Conservation (phyloP, 805 yeast genomes). For the Lipomyces spencermartinsiae region DNA sequence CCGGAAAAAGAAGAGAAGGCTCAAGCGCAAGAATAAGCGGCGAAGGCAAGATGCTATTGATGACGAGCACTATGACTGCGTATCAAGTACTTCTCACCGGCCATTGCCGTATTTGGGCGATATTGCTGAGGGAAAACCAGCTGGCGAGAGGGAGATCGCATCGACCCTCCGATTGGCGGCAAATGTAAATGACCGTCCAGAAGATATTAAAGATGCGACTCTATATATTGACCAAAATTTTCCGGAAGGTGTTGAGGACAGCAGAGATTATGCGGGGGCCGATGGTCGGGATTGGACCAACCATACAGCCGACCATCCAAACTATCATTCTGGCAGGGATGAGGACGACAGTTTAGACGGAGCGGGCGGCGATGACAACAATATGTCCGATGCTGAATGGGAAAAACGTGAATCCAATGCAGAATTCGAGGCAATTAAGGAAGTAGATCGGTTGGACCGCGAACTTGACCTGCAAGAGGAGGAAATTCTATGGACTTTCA, state of each 20-base stretch:
- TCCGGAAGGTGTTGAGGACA: neutral
- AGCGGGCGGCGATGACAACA: neutral
- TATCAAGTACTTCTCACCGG: neutral
- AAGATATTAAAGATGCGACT: neutral
- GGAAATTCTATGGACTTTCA: slow-evolving; percentile 13
- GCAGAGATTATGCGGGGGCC: neutral
- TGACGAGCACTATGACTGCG: neutral
- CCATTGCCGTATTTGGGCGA: neutral
- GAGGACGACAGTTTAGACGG: slow-evolving; percentile 1
- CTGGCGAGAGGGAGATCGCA: neutral
- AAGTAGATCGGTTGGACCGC: slow-evolving; percentile 11
- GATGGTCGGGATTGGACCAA: neutral
- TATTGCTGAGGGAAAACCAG: neutral
- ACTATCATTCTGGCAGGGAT: neutral
- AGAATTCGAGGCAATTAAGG: slow-evolving; percentile 9
- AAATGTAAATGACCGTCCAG: neutral
- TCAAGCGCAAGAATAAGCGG: neutral
- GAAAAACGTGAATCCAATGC: slow-evolving; percentile 11
- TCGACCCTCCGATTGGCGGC: neutral
- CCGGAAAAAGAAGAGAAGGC: neutral
- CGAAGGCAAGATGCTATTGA: neutral
- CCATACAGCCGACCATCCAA: neutral
- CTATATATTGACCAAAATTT: neutral
- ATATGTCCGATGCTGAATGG: slow-evolving; percentile 19
- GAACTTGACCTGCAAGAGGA: slow-evolving; percentile 12